Evolutionary conservation across 106 monocot genomes (phyloP).

Genomic region (Xerophyta viscosa): DNA sequence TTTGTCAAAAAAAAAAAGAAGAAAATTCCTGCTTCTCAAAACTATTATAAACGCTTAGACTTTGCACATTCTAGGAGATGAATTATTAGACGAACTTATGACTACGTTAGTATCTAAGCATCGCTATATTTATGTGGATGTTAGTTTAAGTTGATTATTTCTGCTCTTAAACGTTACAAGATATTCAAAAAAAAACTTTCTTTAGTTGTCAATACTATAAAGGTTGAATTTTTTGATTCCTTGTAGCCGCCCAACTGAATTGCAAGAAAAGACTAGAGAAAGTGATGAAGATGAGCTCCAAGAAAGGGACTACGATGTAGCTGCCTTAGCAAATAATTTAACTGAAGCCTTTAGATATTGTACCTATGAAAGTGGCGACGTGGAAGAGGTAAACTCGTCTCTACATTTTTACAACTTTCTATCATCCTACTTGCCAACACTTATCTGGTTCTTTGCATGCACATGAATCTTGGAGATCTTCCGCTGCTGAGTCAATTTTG

Average conservation of each 20-base stretch:
- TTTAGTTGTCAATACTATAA: background rate
- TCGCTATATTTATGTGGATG: too few relatives aligned
- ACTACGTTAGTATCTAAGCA: too few relatives aligned
- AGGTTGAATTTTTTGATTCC: background rate
- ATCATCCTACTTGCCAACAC: background rate
- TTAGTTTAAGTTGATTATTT: too few relatives aligned
- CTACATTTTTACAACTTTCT: too few relatives aligned
- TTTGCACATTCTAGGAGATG: too few relatives aligned
- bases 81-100: too few relatives aligned
- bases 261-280: constrained; percentile 61
- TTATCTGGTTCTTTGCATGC: background rate
- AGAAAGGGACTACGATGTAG: constrained; percentile 59
- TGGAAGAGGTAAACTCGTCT: constrained; percentile 54
- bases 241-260: constrained; percentile 54
- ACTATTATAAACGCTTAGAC: too few relatives aligned
- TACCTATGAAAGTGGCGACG: constrained; percentile 45
- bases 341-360: constrained; percentile 46
- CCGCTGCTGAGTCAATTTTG: too few relatives aligned
- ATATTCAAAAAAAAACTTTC: background rate
- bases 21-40: too few relatives aligned
- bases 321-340: constrained; percentile 50
- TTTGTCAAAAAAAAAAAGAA: too few relatives aligned
- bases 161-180: too few relatives aligned
- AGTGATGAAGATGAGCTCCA: constrained; percentile 64
- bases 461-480: background rate